Conservation (phyloP, 345 rosid genomes). For the Hirschfeldia incana region DNA sequence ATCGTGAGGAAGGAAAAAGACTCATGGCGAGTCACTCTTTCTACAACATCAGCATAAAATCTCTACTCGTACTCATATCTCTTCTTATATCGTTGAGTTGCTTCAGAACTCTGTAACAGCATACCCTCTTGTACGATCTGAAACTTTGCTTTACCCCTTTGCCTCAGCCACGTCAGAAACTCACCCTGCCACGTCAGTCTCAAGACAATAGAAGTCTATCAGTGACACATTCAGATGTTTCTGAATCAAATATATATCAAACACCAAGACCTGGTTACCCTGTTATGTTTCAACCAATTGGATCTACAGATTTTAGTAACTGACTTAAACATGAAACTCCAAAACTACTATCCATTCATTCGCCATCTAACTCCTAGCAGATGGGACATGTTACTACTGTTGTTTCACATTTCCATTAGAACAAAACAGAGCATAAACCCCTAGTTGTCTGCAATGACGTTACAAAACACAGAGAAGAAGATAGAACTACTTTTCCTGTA, state of each 20-base stretch:
- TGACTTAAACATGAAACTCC: neutral
- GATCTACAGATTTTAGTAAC: neutral
- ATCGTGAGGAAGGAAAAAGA: too few species aligned
- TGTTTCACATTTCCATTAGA: neutral
- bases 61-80: too few species aligned
- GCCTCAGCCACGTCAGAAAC: too few species aligned
- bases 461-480: neutral
- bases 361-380: neutral
- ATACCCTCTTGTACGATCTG: too few species aligned
- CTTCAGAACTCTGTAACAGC: too few species aligned
- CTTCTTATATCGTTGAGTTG: too few species aligned
- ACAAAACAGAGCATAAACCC: neutral
- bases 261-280: neutral
- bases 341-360: neutral
- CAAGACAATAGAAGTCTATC: too few species aligned
- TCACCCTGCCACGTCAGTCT: too few species aligned
- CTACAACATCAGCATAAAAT: too few species aligned
- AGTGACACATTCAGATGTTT: neutral
- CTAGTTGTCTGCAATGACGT: neutral
- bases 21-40: too few species aligned
- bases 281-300: neutral
- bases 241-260: neutral
- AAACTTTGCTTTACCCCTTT: too few species aligned
- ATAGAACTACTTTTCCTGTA: slow-evolving; percentile 13
- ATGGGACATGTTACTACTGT: neutral